These are phyloP conservation scores for Phyllosticta ampelicida DNA, from an alignment of 2,329 filamentous ascomycete species.

Conservation along the genomic window DNA sequence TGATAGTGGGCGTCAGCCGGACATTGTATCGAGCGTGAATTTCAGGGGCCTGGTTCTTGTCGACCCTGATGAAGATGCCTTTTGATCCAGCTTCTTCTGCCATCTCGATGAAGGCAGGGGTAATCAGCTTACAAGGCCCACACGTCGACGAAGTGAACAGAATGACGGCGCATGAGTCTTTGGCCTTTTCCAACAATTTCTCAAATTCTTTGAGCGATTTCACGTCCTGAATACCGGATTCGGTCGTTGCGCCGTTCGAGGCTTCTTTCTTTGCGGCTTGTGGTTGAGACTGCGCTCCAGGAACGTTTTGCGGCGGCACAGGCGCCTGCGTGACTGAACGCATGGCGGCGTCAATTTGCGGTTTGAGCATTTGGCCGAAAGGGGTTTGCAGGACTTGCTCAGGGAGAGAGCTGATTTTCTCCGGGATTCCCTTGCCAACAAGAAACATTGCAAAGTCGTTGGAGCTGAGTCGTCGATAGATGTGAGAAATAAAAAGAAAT, in stretches of 20 bases:
- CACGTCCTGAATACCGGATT: conserved; percentile 48
- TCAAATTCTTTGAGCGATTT: conserved; percentile 51
- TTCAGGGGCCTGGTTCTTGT: conserved; percentile 56
- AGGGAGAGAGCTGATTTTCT: conserved; percentile 76
- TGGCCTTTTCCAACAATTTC: conserved; percentile 47
- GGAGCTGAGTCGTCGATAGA: conserved; percentile 31
- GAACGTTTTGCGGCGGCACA: conserved; percentile 26
- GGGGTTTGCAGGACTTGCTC: conserved; percentile 76
- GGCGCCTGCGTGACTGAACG: conserved; percentile 51
- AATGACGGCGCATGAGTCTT: conserved; percentile 61
- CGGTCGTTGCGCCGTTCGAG: conserved; percentile 2
- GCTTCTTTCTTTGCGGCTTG: conserved; percentile 4
- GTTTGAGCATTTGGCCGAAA: conserved; percentile 77
- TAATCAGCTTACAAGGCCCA: conserved; percentile 70
- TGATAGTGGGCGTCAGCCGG: conserved; percentile 74
- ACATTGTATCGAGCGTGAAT: conserved; percentile 57
- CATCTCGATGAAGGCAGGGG: conserved; percentile 71
- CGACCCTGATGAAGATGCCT: conserved; percentile 69
- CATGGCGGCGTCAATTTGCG: conserved; percentile 59
- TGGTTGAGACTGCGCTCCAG: conserved; percentile 8
- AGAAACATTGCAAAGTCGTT: conserved; percentile 88
- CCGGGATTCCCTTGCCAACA: conserved; percentile 76
- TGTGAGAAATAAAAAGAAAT: neutral
- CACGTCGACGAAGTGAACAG: conserved; percentile 92
- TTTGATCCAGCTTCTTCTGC: conserved; percentile 61